Evolutionary conservation across 192 early-diverging fungal genomes (phyloP), one percentile per base, ranked within the genome.

Genomic region (Gaertneriomyces semiglobifer): DNA sequence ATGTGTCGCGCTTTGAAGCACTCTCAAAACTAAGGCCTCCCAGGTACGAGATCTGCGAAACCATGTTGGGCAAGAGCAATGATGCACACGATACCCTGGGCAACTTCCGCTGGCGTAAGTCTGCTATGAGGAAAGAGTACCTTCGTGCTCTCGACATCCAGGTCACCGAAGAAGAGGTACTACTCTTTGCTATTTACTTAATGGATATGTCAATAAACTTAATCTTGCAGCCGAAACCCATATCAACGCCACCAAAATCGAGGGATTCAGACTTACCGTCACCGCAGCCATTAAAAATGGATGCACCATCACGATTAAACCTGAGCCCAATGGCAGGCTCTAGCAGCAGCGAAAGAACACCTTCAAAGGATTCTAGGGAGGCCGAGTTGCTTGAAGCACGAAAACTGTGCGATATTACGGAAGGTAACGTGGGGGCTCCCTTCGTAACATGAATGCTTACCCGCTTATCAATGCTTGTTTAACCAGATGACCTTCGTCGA

Each of bases 91-190:
- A 33, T 33, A 33, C 25, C 25, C 0, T 33, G 25, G 25, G 25
- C 20, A 72, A 70, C 19, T 84, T 84, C 57, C 60, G 80, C 25
- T 84, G 83, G 83, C 73, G 75, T 18, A 68, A 69, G 51, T 77
- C 72, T 7, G 39, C 25, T 12, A 74, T 77, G 25, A 55, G 77
- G 1, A 69, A 39, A 6, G 60, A 62, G 45, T 80, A 77, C 53
- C 56, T 82, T 39, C 51, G 66, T 5, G 64, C 74, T 20, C 58
- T 78, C 7, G 70, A 66, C 44, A 67, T 79, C 41, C 10, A 44
- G 7, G 52, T 77, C 42, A 44, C 47, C 40, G 46, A 42, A 9
- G 74, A 77, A 47, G 68, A 79, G 63, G 63, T 74, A 55, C 14
- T 52, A 41, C 14, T 71, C 16, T 33, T 33, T 33, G 25, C 25